phyloP scores from a whole-genome alignment of 108 stramenopile genomes.

The Halocafeteria seosinensis region DNA sequence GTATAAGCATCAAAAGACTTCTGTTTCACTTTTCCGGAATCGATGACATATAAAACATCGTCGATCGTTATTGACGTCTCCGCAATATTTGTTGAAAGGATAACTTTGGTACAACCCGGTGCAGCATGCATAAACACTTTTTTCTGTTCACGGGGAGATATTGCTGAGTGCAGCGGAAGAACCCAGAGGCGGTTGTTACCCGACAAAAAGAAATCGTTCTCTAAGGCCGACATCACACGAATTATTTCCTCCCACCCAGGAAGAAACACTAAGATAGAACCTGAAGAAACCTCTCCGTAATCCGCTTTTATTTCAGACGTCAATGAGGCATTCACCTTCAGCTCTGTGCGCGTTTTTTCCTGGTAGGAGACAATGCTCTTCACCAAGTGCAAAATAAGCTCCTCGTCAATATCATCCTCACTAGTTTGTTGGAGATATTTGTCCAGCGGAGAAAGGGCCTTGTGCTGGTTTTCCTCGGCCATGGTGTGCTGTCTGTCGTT shows the following conservation, averaged over 20 bases:
- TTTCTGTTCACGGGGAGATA: conserved; percentile 21
- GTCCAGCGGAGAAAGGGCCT: too few species aligned
- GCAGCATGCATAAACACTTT: conserved; percentile 17
- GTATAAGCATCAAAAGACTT: conserved; percentile 38
- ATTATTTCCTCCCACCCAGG: conserved; percentile 81
- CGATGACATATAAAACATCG: conserved; percentile 38
- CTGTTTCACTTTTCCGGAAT: conserved; percentile 22
- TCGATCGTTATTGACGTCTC: conserved; percentile 87
- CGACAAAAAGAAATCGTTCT: conserved; percentile 12
- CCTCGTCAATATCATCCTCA: conserved; percentile 2
- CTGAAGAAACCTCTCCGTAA: conserved; percentile 8
- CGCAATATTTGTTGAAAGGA: conserved; percentile 69
- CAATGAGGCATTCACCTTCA: too few species aligned
- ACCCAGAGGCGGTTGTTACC: neutral
- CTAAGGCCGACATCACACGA: conserved; percentile 43
- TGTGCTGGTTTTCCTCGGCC: too few species aligned
- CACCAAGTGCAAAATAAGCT: neutral
- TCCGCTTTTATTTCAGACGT: too few species aligned
- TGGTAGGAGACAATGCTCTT: conserved; percentile 7
- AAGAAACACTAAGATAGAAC: conserved; percentile 66
- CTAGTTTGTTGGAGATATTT: neutral
- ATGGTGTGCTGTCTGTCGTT: too few species aligned
- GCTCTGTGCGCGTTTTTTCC: too few species aligned
- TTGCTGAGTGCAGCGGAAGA: conserved; percentile 35
- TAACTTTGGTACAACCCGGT: conserved; percentile 49